A percentile compares a stretch with the other conserved stretches of the same genome.
phyloP scores from a whole-genome alignment of 495 filamentous ascomycete genomes.

The Xeromyces bisporus region DNA sequence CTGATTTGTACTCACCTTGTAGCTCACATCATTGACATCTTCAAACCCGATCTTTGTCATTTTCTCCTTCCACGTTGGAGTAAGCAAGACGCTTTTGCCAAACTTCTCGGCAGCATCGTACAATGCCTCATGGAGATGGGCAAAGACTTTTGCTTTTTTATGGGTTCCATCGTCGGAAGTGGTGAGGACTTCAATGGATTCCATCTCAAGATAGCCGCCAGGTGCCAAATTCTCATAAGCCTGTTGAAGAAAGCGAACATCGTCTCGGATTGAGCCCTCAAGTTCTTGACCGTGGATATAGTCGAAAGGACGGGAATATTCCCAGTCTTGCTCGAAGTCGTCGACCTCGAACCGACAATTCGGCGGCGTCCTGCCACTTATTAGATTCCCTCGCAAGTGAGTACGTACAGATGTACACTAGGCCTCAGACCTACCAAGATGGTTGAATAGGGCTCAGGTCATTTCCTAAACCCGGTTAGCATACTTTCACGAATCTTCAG shows the following conservation, averaged over 20 bases:
- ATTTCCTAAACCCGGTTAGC: too few species aligned
- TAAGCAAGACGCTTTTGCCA: not conserved
- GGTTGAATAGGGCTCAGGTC: constrained; percentile 49
- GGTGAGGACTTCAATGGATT: not conserved
- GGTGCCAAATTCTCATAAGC: constrained; percentile 29
- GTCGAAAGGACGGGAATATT: constrained; percentile 38
- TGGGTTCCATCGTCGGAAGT: not conserved
- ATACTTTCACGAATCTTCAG: not conserved
- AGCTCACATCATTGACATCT: not conserved
- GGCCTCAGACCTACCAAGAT: too few species aligned
- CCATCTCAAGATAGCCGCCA: constrained; percentile 37
- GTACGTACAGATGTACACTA: too few species aligned
- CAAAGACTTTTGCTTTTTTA: not conserved
- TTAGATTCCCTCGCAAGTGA: not conserved
- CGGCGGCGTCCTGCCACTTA: constrained; percentile 36
- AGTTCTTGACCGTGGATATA: constrained; percentile 41
- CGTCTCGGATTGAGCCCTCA: constrained; percentile 20
- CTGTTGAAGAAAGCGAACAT: constrained; percentile 15
- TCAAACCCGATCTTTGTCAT: not conserved
- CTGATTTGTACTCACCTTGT: not conserved
- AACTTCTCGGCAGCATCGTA: not conserved
- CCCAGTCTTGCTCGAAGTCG: constrained; percentile 43
- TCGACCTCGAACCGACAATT: constrained; percentile 49
- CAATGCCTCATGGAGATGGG: not conserved
- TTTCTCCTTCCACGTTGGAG: not conserved